Evolutionary conservation across 2,329 filamentous ascomycete genomes (phyloP), one percentile per base, ranked within the genome.

Genomic region (Neofusicoccum laricinum): DNA sequence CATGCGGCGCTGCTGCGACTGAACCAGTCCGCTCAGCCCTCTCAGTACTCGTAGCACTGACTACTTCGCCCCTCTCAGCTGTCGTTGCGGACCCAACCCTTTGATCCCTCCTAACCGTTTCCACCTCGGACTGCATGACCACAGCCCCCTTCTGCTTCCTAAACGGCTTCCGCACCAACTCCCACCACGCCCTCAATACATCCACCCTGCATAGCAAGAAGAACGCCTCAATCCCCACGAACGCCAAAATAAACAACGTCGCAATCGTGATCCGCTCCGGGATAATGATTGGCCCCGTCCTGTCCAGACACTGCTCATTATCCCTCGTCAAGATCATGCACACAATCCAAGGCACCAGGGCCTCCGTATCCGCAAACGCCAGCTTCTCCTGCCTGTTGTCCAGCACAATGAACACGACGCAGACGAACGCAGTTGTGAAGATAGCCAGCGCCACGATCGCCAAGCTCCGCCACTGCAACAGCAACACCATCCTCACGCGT

Each of bases 391-490:
- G 84, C 21, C 90, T 85, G 2, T 71, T 69, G 70, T 89, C 89
- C 73, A 97, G 86, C 74, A 92, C 91, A 55, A 98, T 89, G 74
- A 98, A 98, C 61, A 97, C 85, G 51, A 97, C 83, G 2, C 93
- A 89, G 77, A 98, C 97, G 83, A 97, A 97, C 71, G 97, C 88
- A 67, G 98, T 92, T 74, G 98, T 93, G 66, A 87, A 85, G 65
- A 97, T 86, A 69, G 98, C 96, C 73, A 97, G 90, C 62, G 96
- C 82, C 14, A 97, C 93, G 66, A 98, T 91, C 43, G 88, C 86
- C 66, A 97, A 93, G 49, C 93, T 93, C 70, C 94, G 87, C 95
- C 95, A 99, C 77, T 99, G 95, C 4, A 98, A 86, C 73, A 90
- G 87, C 40, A 99, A 85, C 17, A 98, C 93, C 69, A 93, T 89